A percentile compares a stretch with the other conserved stretches of the same genome.
Conservation (phyloP, 768 basidiomycete genomes). For the Grammothele lineata region DNA sequence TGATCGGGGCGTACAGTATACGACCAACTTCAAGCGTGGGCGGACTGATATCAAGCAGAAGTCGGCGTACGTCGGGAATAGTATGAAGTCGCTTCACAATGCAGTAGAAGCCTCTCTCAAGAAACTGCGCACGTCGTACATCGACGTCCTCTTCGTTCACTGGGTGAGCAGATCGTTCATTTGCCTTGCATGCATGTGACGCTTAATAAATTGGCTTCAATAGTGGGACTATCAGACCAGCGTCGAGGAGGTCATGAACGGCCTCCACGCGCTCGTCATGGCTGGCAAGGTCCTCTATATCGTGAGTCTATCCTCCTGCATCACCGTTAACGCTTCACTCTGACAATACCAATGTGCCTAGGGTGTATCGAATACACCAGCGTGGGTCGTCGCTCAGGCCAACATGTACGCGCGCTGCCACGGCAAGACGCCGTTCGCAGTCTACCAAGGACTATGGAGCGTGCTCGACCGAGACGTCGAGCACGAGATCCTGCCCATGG, state of each 20-base stretch:
- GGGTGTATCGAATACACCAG: constrained; percentile 25
- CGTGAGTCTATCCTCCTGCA: too few relatives aligned
- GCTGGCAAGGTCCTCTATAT: constrained; percentile 42
- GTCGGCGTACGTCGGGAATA: constrained; percentile 29
- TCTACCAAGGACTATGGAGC: constrained; percentile 35
- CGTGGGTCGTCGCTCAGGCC: constrained; percentile 30
- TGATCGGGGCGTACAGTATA: too few relatives aligned
- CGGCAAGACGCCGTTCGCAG: constrained; percentile 34
- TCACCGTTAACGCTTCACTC: too few relatives aligned
- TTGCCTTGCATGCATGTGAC: too few relatives aligned
- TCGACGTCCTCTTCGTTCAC: constrained; percentile 45
- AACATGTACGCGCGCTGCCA: constrained; percentile 34
- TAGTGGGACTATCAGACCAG: constrained; percentile 47
- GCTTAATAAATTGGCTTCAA: too few relatives aligned
- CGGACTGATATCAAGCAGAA: neutral
- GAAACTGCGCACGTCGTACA: constrained; percentile 39
- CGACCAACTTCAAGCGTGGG: neutral
- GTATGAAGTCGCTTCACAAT: constrained; percentile 33
- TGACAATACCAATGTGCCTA: too few relatives aligned
- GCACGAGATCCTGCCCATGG: constrained; percentile 36
- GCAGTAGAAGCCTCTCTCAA: constrained; percentile 33
- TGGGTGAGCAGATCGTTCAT: constrained; percentile 20
- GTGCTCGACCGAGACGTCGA: constrained; percentile 33
- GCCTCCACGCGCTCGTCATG: constrained; percentile 46
- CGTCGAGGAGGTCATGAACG: constrained; percentile 53